Conservation (phyloP, 768 basidiomycete species). For the Boletellus ananiceps region DNA sequence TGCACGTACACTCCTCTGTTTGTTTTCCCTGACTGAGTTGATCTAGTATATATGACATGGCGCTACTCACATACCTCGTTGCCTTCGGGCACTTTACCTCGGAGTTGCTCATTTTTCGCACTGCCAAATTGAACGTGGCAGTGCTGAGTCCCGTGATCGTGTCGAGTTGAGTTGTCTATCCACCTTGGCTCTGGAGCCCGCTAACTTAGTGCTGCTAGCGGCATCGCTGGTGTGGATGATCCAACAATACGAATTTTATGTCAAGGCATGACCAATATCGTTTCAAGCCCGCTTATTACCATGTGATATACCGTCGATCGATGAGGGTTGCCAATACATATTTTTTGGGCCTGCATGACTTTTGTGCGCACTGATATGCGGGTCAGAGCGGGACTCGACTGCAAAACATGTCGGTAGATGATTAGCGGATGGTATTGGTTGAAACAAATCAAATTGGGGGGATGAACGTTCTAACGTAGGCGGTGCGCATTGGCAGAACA, state of each 20-base stretch:
- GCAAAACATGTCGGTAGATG: background rate
- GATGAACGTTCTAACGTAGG: background rate
- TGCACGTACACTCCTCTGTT: slow-evolving; percentile 43
- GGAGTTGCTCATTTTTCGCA: slow-evolving; percentile 79
- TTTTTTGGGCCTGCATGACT: background rate
- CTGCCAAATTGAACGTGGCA: slow-evolving; percentile 56
- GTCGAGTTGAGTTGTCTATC: slow-evolving; percentile 58
- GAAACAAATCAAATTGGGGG: slow-evolving; percentile 10
- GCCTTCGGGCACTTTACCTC: slow-evolving; percentile 87
- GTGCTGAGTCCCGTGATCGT: slow-evolving; percentile 77
- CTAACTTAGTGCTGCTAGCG: slow-evolving; percentile 37
- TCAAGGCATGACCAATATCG: slow-evolving; percentile 34
- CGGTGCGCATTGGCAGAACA: background rate
- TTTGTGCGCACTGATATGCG: slow-evolving; percentile 1
- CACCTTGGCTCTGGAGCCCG: slow-evolving; percentile 10
- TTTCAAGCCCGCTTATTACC: background rate
- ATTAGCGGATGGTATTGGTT: slow-evolving; percentile 4
- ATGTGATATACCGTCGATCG: background rate
- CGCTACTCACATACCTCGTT: slow-evolving; percentile 82
- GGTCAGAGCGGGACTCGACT: slow-evolving; percentile 7
- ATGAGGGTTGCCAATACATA: background rate
- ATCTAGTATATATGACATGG: slow-evolving; percentile 81
- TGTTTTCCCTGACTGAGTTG: slow-evolving; percentile 8
- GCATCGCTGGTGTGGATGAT: slow-evolving; percentile 82
- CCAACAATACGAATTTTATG: slow-evolving; percentile 75